phyloP scores from a whole-genome alignment of 2,329 filamentous ascomycete genomes.

The Orbilia brochopaga region DNA sequence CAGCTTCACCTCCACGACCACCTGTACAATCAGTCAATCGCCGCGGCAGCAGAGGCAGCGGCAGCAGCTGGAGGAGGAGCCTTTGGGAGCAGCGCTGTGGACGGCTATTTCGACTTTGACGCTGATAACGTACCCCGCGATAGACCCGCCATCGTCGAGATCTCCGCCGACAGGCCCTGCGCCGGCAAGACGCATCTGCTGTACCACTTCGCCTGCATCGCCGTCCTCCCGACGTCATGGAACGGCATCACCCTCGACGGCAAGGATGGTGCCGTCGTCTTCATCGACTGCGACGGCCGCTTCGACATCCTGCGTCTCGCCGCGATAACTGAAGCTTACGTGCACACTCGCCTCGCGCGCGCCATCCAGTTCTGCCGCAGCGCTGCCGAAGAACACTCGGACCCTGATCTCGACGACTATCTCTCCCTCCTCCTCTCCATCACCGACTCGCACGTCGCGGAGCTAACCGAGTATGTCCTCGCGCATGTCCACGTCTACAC shows the following conservation, averaged over 20 bases:
- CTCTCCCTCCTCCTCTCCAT: slow-evolving; percentile 20
- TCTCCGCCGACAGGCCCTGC: slow-evolving; percentile 33
- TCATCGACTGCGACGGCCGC: slow-evolving; percentile 65
- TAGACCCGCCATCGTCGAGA: slow-evolving; percentile 36
- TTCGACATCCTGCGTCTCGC: slow-evolving; percentile 60
- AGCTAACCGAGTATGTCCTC: slow-evolving; percentile 27
- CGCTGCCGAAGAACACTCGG: not conserved
- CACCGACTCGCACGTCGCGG: slow-evolving; percentile 17
- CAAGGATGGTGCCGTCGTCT: slow-evolving; percentile 62
- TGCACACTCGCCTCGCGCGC: slow-evolving; percentile 14
- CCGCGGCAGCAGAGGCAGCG: not conserved
- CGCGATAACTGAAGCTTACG: slow-evolving; percentile 25
- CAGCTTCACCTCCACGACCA: slow-evolving; percentile 33
- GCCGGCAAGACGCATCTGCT: slow-evolving; percentile 67
- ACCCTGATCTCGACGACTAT: slow-evolving; percentile 23
- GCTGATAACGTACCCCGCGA: slow-evolving; percentile 25
- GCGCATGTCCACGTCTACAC: slow-evolving; percentile 34
- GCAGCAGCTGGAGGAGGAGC: not conserved
- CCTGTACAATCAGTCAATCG: slow-evolving; percentile 28
- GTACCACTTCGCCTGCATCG: slow-evolving; percentile 64
- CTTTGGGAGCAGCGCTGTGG: not conserved
- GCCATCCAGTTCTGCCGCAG: slow-evolving; percentile 31
- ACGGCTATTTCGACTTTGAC: slow-evolving; percentile 19
- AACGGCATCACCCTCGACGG: slow-evolving; percentile 59
- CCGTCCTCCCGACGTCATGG: slow-evolving; percentile 61